Evolutionary conservation across 768 basidiomycete genomes (phyloP), one percentile per base, ranked within the genome.

Genomic region (Solioccasus polychromus): DNA sequence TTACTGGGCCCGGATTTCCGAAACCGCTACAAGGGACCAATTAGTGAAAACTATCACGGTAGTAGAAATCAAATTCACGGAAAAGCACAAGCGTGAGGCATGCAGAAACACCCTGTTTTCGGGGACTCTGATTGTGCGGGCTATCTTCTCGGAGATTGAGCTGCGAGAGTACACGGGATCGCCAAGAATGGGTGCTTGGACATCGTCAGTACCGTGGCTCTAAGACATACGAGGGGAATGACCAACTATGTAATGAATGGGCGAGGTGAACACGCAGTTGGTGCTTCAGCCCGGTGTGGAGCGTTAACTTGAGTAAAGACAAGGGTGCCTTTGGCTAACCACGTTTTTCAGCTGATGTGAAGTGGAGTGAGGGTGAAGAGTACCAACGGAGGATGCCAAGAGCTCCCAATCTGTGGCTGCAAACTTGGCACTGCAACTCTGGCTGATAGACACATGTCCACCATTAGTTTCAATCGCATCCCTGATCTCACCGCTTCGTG

Each of bases 231-330:
- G n/a, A 31, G 17, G 23, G 17, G 42, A 34, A 30, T 30, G 14
- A 54, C 68, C 11, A 46, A 79, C 83, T 64, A 39, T 71, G 68
- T 42, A 85, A 59, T 44, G 66, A 67, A 38, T 74, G 68, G 2
- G 83, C 74, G 25, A 81, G 59, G 48, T 87, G 85, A 12, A 84
- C 68, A n/a, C 85, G 76, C 25, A 87, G 73, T 54, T 87, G 85
- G 46, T 87, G 85, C 59, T 86, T 86, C 44, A 77, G 61, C 4
- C 83, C 85, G 14, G 85, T 85, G 39, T 76, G 63, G 17, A 83
- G 70, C 10, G 67, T 71, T 14, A 87, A 68, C 30, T 71, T 72
- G 31, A 87, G 61, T 39, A 88, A 70, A 2, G 82, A 77, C 23
- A 85, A 44, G 17, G 82, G 82, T 3, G 62, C 70, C 35, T 45